Conservation (phyloP, 352 stramenopile species). For the Hyaloperonospora arabidopsidis region DNA sequence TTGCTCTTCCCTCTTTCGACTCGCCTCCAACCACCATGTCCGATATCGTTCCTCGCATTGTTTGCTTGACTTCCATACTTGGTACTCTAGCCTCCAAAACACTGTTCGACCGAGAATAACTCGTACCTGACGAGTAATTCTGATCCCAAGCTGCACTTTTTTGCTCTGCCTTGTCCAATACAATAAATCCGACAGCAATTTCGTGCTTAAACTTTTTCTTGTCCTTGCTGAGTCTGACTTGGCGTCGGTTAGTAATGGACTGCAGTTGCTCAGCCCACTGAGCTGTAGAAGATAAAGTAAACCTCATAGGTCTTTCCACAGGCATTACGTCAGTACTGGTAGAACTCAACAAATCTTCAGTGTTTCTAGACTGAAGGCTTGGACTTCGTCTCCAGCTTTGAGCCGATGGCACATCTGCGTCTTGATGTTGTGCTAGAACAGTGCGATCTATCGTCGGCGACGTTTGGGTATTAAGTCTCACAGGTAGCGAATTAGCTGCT, state of each 20-base stretch:
- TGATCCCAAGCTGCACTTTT: neutral
- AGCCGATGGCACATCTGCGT: neutral
- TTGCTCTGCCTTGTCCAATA: conserved; percentile 22
- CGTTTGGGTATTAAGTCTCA: conserved; percentile 12
- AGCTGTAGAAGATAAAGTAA: conserved; percentile 28
- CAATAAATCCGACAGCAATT: conserved; percentile 44
- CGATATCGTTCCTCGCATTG: conserved; percentile 21
- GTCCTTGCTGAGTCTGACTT: conserved; percentile 24
- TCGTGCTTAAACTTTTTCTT: conserved; percentile 37
- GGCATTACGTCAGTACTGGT: neutral
- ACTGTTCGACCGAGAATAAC: conserved; percentile 3
- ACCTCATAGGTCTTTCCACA: neutral
- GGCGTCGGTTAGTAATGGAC: conserved; percentile 32
- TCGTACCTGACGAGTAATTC: conserved; percentile 4
- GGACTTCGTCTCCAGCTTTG: neutral
- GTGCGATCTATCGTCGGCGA: neutral
- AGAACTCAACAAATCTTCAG: no score
- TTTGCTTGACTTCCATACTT: conserved; percentile 20
- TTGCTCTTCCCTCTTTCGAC: conserved; percentile 6
- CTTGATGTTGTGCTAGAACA: neutral
- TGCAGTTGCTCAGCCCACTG: conserved; percentile 36
- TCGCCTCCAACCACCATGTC: conserved; percentile 3
- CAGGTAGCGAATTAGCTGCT: conserved; percentile 18
- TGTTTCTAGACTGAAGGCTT: no score
- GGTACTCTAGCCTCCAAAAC: conserved; percentile 16